A percentile compares a stretch with the other conserved stretches of the same genome.
Conservation (phyloP, 495 filamentous ascomycete species). For the Aspergillus homomorphus region DNA sequence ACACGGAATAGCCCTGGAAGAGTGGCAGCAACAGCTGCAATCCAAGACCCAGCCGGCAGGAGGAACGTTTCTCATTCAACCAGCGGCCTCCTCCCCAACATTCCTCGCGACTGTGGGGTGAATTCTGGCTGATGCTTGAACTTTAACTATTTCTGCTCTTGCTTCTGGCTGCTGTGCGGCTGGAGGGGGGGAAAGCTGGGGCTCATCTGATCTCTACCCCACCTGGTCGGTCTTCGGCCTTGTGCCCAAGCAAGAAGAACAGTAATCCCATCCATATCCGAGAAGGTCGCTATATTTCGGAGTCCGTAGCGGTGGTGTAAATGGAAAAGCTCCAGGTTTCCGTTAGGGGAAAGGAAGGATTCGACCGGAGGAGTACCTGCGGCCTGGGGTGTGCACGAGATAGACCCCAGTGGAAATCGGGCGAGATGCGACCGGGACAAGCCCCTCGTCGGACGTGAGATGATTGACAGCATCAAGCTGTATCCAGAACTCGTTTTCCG, state of each 20-base stretch:
- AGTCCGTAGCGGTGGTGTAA: neutral
- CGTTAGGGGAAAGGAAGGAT: too few species aligned
- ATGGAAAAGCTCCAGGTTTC: neutral
- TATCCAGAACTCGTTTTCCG: too few species aligned
- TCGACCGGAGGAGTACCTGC: neutral
- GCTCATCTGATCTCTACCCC: neutral
- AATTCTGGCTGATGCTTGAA: neutral
- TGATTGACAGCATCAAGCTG: too few species aligned
- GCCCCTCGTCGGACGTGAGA: too few species aligned
- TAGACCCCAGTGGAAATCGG: too few species aligned
- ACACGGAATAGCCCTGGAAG: neutral
- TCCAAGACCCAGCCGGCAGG: neutral
- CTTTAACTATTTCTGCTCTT: neutral
- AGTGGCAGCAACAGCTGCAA: neutral
- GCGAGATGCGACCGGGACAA: too few species aligned
- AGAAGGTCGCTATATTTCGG: neutral
- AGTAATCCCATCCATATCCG: neutral
- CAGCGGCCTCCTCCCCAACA: neutral
- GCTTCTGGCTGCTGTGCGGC: neutral
- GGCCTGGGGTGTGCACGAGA: neutral
- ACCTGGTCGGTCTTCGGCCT: neutral
- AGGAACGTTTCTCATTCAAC: neutral
- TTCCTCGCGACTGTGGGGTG: neutral
- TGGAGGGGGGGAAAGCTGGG: neutral
- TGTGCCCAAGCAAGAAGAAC: neutral